These are phyloP conservation scores for Populus deltoides DNA, from an alignment of 345 rosid genomes.

Conservation along the genomic window DNA sequence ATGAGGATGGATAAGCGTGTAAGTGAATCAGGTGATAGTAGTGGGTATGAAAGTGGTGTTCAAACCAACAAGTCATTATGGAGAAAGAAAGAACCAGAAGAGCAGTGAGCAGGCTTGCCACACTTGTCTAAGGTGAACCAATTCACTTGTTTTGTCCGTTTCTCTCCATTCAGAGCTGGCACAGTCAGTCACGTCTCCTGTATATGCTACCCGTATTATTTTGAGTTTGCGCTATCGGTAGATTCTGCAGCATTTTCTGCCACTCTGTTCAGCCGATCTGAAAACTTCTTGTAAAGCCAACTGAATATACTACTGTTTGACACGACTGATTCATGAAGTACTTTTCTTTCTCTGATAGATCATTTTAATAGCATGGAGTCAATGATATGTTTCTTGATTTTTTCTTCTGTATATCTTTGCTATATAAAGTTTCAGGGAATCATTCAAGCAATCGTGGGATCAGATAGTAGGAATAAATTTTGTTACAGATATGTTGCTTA, in stretches of 20 bases:
- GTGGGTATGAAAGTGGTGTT: conserved; percentile 59
- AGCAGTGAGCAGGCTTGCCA: conserved; percentile 33
- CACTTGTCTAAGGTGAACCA: conserved; percentile 12
- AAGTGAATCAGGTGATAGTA: conserved; percentile 72
- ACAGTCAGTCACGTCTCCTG: neutral
- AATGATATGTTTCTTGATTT: neutral
- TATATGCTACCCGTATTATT: conserved; percentile 10
- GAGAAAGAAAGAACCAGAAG: conserved; percentile 46
- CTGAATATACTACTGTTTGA: neutral
- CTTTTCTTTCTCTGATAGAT: neutral
- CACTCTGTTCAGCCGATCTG: neutral
- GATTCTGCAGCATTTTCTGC: conserved; percentile 11
- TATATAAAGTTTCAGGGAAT: neutral
- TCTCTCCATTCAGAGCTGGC: conserved; percentile 2
- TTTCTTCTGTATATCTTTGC: neutral
- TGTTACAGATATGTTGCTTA: neutral
- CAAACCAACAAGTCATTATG: conserved; percentile 38
- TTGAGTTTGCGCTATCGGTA: conserved; percentile 1
- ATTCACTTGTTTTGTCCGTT: neutral
- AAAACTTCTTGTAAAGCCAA: no score
- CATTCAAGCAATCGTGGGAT: neutral
- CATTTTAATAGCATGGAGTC: neutral
- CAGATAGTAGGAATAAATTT: neutral
- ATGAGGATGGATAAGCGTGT: conserved; percentile 44
- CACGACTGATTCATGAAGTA: neutral